Percentiles rank a stretch among this genome's conserved stretches.
phyloP scores from a whole-genome alignment of 306 rosid genomes.

The Quercus ilex region DNA sequence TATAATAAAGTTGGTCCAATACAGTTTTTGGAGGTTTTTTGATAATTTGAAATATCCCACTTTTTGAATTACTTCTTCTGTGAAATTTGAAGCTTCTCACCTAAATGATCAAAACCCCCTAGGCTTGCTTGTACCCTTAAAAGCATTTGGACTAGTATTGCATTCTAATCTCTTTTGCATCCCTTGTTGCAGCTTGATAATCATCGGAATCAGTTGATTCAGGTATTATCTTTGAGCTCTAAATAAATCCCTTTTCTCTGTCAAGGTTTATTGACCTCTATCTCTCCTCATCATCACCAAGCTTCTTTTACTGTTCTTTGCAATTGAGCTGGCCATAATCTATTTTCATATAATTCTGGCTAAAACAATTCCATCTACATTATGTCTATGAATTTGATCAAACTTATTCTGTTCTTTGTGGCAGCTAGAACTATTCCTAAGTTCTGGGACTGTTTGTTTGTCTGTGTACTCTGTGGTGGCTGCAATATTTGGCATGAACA shows the following conservation, averaged over 20 bases:
- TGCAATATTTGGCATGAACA: slow-evolving; percentile 87
- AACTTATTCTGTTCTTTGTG: slow-evolving; percentile 1
- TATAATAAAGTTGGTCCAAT: background rate
- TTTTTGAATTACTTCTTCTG: background rate
- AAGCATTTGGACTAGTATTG: background rate
- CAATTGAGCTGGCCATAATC: background rate
- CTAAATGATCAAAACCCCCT: background rate
- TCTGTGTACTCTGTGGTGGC: slow-evolving; percentile 73
- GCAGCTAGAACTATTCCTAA: slow-evolving; percentile 78
- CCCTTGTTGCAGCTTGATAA: slow-evolving; percentile 70
- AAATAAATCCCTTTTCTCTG: background rate
- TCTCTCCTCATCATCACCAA: background rate
- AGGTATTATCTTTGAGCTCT: slow-evolving; percentile 35
- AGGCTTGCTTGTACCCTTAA: background rate
- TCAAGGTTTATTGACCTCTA: background rate
- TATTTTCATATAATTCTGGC: background rate
- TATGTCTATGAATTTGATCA: background rate
- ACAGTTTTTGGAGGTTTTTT: background rate
- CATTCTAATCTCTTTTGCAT: background rate
- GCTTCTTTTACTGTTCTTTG: background rate
- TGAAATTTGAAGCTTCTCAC: background rate
- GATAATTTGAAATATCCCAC: background rate
- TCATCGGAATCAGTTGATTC: slow-evolving; percentile 83
- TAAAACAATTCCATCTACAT: background rate
- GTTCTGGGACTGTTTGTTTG: slow-evolving; percentile 69